Evolutionary conservation across 805 yeast genomes (phyloP), one percentile per base, ranked within the genome.

Genomic region (Saccharomycopsis sp.): DNA sequence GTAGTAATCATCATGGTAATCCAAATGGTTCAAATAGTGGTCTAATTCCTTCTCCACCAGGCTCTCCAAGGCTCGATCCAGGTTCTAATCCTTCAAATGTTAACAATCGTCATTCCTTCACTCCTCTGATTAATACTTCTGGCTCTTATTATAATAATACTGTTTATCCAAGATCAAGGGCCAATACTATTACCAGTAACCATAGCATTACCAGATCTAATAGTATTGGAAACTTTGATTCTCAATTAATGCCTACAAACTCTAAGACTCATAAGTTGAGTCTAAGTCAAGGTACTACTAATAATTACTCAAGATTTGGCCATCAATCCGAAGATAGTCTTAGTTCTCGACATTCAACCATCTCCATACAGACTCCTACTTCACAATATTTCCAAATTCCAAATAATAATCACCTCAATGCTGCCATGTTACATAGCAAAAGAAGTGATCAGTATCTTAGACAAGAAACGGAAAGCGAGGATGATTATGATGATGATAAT

Each of bases 301-400:
- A 30, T 27, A 31, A 18, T 13, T 25, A 36, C 12, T 21, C 44
- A n/a, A 30, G 37, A 1, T 37, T 39, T 23, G 49, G 47, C 14
- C 46, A 40, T 28, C 49, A 45, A 33, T 17, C 34, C 21, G 44
- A 40, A 37, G 49, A 45, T 28, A 33, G 38, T 17, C 37, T 44
- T 17, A 36, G 41, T n/a, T 37, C 40, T 9, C 27, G 47, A 5
- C 44, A 44, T 21, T 8, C 10, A 8, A 10, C 10, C n/a, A 30
- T 30, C 5, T 31, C 35, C 5, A n/a, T 34, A 15, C 28, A 36
- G 12, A 43, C 44, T 5, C 47, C 45, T 3, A 41, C 44, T 3
- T 40, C 47, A 20, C 13, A 37, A n/a, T 44, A 44, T 31, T 44
- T 44, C 33, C 40, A 41, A 14, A 44, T 45, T 6, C 37, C 41